Evolutionary conservation across 2,329 filamentous ascomycete species (phyloP).

Genomic region (Fusarium nygamai): DNA sequence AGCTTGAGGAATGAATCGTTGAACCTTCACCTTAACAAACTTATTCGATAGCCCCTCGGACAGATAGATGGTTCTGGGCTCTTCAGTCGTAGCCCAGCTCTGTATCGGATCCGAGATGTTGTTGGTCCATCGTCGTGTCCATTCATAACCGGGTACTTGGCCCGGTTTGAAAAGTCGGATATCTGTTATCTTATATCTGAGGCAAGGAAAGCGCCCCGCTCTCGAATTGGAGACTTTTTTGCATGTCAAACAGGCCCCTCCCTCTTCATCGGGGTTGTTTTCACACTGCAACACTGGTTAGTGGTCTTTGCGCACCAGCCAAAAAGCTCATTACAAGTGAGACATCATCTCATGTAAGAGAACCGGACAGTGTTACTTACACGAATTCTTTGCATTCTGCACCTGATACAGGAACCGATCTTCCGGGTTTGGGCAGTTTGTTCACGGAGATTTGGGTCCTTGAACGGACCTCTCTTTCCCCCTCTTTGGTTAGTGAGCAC

Average conservation of each 20-base stretch:
- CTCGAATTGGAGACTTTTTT: constrained; percentile 61
- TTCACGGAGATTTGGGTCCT: constrained; percentile 59
- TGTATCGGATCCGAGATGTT: constrained; percentile 65
- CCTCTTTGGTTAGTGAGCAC: constrained; percentile 45
- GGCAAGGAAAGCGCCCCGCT: constrained; percentile 64
- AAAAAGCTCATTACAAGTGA: not conserved
- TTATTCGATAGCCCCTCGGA: constrained; percentile 64
- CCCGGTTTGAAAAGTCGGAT: constrained; percentile 67
- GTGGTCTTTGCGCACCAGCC: not conserved
- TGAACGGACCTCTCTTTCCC: constrained; percentile 63
- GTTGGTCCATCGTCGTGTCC: constrained; percentile 68
- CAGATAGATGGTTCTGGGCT: constrained; percentile 60
- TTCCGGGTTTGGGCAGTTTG: constrained; percentile 67
- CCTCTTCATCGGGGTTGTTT: constrained; percentile 57
- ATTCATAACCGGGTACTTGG: constrained; percentile 67
- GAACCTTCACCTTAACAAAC: constrained; percentile 60
- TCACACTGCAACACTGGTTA: constrained; percentile 58
- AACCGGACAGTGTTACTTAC: constrained; percentile 52
- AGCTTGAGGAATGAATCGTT: constrained; percentile 62
- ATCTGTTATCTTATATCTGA: constrained; percentile 70
- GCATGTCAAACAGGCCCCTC: constrained; percentile 63
- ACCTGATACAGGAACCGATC: constrained; percentile 68
- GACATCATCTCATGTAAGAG: not conserved
- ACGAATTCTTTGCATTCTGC: constrained; percentile 70
- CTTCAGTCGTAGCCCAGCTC: constrained; percentile 63